Evolutionary conservation across 2,329 filamentous ascomycete species (phyloP), one percentile per base, ranked within the genome.

Genomic region (Botrytis pseudocinerea): DNA sequence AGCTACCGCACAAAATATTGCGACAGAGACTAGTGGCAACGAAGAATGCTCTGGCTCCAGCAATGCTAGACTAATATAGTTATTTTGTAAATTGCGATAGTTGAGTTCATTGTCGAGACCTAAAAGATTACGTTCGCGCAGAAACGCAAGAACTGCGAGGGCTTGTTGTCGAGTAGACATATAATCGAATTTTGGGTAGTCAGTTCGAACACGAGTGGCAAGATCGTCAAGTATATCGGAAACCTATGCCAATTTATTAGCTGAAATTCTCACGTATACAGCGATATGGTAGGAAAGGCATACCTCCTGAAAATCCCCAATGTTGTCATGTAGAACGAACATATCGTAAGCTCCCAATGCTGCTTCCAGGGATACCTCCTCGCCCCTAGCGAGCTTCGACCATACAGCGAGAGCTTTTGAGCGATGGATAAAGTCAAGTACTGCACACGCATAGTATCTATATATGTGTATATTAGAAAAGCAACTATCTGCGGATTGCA

Each of bases 331-430:
- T 42, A 95, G 84, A 63, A 97, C 89, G 82, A 98, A 98, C 82
- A 98, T 87, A 82, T 98, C 96, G 81, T 97, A 97, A 22, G 92
- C 92, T 32, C 91, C 92, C 25, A 98, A 84, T 1, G 92, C 92
- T 73, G 88, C 87, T 80, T 97, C 95, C 32, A 97, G 85, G 12
- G 88, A 81, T 35, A 90, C 84, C 71, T 84, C 82, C 70, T 87
- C 85, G 9, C 86, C 84, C 40, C 74, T 79, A 18, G 80, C 82
- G 70, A 93, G 77, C 71, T 86, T 86, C 75, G 84, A 84, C 95
- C 95, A 98, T 80, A 93, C 88, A 60, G 91, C 87, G 72, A 98
- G 86, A 12, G 94, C 95, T 72, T 92, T 88, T 75, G 89, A 89
- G 75, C 95, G 90, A 81, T 98, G 93, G 69, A 98, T 91, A 79